Evolutionary conservation across 225 moss, liverwort and hornwort species (phyloP).

Genomic region (Marchantia polymorpha): DNA sequence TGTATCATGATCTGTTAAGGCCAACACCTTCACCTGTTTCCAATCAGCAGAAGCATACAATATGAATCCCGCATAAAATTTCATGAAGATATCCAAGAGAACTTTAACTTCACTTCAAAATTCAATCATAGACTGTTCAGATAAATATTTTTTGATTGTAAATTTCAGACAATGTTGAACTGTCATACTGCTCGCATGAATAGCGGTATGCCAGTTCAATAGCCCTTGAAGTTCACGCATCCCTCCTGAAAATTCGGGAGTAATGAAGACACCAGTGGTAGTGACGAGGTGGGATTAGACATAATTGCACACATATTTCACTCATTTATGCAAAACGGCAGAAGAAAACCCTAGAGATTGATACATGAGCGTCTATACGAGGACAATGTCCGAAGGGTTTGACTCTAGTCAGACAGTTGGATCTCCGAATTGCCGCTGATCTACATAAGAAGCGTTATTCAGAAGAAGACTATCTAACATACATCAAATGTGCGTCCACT

Average conservation of each 20-base stretch:
- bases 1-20: constrained; percentile 93
- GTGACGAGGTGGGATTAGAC: neutral
- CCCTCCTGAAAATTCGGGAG: neutral
- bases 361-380: too few species aligned
- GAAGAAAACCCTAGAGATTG: neutral
- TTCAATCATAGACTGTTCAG: neutral
- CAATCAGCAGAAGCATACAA: neutral
- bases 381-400: too few species aligned
- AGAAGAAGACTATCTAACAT: too few species aligned
- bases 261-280: neutral
- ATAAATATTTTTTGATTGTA: neutral
- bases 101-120: neutral
- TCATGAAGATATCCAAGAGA: neutral
- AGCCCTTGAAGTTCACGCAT: neutral
- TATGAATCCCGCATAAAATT: neutral
- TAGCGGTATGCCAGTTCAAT: neutral
- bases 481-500: neutral
- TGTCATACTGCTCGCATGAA: neutral
- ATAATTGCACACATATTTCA: neutral
- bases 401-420: too few species aligned
- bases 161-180: neutral
- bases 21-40: constrained; percentile 75
- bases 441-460: too few species aligned
- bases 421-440: too few species aligned
- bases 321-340: neutral